Evolutionary conservation across 1,139 yeast species (phyloP).

Genomic region (Kodamaea sp.): DNA sequence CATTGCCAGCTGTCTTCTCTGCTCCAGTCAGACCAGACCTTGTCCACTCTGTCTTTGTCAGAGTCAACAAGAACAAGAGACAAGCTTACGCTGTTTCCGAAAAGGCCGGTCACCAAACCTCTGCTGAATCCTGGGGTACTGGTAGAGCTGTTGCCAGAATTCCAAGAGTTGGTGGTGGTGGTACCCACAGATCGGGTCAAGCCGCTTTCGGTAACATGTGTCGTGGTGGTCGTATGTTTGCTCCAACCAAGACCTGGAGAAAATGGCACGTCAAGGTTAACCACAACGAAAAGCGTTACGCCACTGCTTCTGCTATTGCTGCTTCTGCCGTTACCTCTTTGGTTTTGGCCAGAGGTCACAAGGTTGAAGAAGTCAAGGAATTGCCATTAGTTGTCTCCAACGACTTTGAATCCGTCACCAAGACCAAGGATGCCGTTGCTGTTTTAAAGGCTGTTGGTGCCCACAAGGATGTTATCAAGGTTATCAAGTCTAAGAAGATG

Average conservation of each 20-base stretch:
- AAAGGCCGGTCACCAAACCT: conserved; percentile 99
- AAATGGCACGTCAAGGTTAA: conserved; percentile 99
- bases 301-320: conserved; percentile 99
- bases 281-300: conserved; percentile 99
- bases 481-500: conserved; percentile 95
- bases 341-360: conserved; percentile 99
- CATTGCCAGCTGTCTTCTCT: conserved; percentile 97
- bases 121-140: conserved; percentile 99
- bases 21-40: conserved; percentile 99
- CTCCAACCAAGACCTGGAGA: conserved; percentile 99
- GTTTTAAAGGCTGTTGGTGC: conserved; percentile 98
- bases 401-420: conserved; percentile 88
- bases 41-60: conserved; percentile 97
- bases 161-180: conserved; percentile 99
- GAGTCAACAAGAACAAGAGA: conserved; percentile 99
- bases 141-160: conserved; percentile 99
- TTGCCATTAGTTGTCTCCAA: conserved; percentile 96
- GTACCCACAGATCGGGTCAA: conserved; percentile 99
- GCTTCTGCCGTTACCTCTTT: conserved; percentile 98
- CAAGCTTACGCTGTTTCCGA: conserved; percentile 99
- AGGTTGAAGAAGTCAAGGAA: conserved; percentile 97
- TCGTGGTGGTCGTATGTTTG: conserved; percentile 99
- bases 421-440: conserved; percentile 99
- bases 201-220: conserved; percentile 99
- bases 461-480: conserved; percentile 97